Evolutionary conservation across 306 rosid species (phyloP).

Genomic region (Cicer cuneatum): DNA sequence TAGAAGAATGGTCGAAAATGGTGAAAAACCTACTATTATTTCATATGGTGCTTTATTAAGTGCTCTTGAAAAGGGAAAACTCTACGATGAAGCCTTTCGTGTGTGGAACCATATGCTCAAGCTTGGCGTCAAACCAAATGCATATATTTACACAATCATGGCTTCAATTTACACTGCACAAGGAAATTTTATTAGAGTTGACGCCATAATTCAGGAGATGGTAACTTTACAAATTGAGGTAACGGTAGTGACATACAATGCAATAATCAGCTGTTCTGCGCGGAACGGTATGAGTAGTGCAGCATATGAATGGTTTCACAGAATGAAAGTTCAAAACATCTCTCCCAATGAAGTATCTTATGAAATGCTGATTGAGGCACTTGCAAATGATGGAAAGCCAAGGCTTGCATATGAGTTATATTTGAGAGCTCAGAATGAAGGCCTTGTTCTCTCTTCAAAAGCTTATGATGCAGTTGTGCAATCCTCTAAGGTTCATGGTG

Average conservation of each 20-base stretch:
- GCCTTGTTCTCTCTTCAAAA: slow-evolving; percentile 69
- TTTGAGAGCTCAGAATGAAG: slow-evolving; percentile 68
- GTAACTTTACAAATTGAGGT: slow-evolving; percentile 66
- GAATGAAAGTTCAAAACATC: slow-evolving; percentile 74
- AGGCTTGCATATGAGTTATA: slow-evolving; percentile 85
- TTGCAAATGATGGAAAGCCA: slow-evolving; percentile 85
- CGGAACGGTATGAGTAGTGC: slow-evolving; percentile 66
- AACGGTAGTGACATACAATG: slow-evolving; percentile 85
- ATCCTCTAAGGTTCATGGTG: slow-evolving; percentile 61
- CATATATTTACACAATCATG: slow-evolving; percentile 86
- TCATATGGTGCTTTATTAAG: slow-evolving; percentile 94
- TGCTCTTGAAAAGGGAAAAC: slow-evolving; percentile 94
- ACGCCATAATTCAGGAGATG: slow-evolving; percentile 75
- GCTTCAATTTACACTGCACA: slow-evolving; percentile 86
- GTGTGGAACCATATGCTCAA: slow-evolving; percentile 94
- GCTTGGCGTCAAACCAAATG: slow-evolving; percentile 78
- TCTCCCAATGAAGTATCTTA: slow-evolving; percentile 76
- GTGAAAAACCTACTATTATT: slow-evolving; percentile 83
- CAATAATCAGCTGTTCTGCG: slow-evolving; percentile 78
- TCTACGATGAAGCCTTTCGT: slow-evolving; percentile 76
- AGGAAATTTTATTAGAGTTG: slow-evolving; percentile 79
- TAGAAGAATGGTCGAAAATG: slow-evolving; percentile 92
- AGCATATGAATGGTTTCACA: slow-evolving; percentile 95
- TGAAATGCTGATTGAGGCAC: slow-evolving; percentile 87
- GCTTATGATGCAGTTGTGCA: slow-evolving; percentile 71